Base-by-base conservation (phyloP, 2,329 filamentous ascomycete species). In the Sporothrix phasma region DNA sequence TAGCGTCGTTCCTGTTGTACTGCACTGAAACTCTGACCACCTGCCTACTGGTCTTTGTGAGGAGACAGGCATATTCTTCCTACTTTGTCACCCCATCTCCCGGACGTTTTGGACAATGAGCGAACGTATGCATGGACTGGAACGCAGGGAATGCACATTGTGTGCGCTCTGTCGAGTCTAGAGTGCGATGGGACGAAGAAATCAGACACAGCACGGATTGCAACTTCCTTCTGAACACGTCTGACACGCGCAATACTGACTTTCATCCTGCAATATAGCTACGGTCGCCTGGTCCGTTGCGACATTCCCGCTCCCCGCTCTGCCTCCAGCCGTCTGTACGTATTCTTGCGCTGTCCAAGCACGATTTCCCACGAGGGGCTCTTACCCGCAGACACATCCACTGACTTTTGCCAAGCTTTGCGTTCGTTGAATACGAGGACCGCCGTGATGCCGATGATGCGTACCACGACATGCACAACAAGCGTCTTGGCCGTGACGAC, bases 401-500 rank as follows among this genome's bases (percentile, higher is more conserved):
- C 49, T 37, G n/a, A 41, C 22, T 3, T 49, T 5, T 19, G 29
- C 17, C 1, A 29, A 87, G 94, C 70, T 99, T 99, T 76, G 94
- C 94, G 43, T 99, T 99, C 76, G 94, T 99, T 69, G 94, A 99
- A 79, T 99, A 99, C 77, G 94, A 99, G 81, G 95, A 92, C 76
- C 90, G 93, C 72, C 92, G 94, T 71, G 94, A 99, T 81, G 92
- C 94, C 68, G 94, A 99, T 76, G 94, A 99, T 79, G 94, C 94
- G 56, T 99, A 99, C 76, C 91, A 99, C 76, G 94, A 99, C 80
- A 99, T 99, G 94, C 94, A 99, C 75, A 97, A 97, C 82, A 97
- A 97, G 85, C 91, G 93, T 70, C 92, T 99, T 71, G 92, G 92
- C 56, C 88, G 93, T 68, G 94, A 99, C 74, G 94, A 99, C 73